Conservation (phyloP, 2,329 filamentous ascomycete genomes). For the Colletotrichum abscissum region DNA sequence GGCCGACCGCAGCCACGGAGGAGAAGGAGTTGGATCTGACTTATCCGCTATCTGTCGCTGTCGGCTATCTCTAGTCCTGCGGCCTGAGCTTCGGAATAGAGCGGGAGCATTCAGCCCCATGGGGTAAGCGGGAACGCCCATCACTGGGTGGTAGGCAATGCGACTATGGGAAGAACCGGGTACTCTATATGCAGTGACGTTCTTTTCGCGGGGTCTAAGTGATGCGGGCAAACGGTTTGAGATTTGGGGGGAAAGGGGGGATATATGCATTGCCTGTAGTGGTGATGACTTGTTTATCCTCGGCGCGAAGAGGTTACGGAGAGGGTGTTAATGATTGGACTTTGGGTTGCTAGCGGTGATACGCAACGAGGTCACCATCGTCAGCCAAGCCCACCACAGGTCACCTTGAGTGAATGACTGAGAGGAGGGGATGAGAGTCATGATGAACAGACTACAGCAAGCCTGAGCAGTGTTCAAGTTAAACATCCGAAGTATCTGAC, state of each 20-base stretch:
- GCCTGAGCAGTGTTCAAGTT: not conserved
- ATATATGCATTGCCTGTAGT: not conserved
- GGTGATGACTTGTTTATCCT: not conserved
- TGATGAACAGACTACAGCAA: not conserved
- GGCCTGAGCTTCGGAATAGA: slow-evolving; percentile 23
- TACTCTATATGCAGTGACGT: slow-evolving; percentile 15
- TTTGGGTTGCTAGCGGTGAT: not conserved
- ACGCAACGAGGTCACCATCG: not conserved
- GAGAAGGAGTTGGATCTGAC: slow-evolving; percentile 25
- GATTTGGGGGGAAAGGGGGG: not conserved
- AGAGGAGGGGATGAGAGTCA: not conserved
- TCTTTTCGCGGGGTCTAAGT: not conserved
- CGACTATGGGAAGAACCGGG: slow-evolving; percentile 29
- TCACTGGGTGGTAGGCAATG: slow-evolving; percentile 20
- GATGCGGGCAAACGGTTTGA: not conserved
- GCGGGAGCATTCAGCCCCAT: slow-evolving; percentile 30
- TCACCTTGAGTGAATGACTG: not conserved
- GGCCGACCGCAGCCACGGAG: not conserved
- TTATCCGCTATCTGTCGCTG: slow-evolving; percentile 9
- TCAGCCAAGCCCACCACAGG: not conserved
- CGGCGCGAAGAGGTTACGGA: not conserved
- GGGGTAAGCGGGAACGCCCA: slow-evolving; percentile 29
- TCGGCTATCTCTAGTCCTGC: slow-evolving; percentile 26
- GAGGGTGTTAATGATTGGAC: not conserved
- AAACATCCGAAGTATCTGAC: not conserved